Evolutionary conservation across 805 yeast genomes (phyloP), one percentile per base, ranked within the genome.

Genomic region (Grigorovia jiainica): DNA sequence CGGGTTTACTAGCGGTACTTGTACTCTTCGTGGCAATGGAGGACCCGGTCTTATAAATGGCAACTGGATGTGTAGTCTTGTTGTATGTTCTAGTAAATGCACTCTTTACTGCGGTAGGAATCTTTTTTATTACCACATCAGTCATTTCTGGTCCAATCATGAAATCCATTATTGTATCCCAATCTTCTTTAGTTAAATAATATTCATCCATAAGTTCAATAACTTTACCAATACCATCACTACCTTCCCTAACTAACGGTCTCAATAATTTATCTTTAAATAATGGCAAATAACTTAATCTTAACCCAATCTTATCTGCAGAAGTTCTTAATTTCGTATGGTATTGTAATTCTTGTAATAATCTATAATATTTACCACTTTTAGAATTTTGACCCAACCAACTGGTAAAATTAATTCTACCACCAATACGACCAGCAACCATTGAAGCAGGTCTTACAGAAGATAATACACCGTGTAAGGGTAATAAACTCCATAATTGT

Each of bases 381-480:
- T 86, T 87, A 17, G 96, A 86, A 54, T 85, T 84, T 57, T 89
- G 90, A 0, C 97, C 98, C 41, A 90, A 67, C 85, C 89, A 89
- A 1, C 81, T 66, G 0, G 96, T 76, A 65, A 90, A 90, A 62
- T 78, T 79, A 42, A 81, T 77, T 49, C 95, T 68, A 8, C 82
- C 82, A 1, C 72, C 63, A 38, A 82, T 61, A 39, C 72, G 73
- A 7, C 96, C 97, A 13, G 85, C 79, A 17, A 87, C 79, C 48
- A 71, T 73, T 27, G 77, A 76, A 0, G 86, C 72, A 1, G 97
- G 98, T 38, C 75, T 66, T 10, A 92, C 86, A 0, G 95, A 75
- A 1, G 97, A 89, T 70, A 83, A 68, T 4, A 87, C 72, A 0
- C 87, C 97, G 63, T 87, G 96, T 53, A 87, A 72, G 6, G 97